These are phyloP conservation scores for Punica granatum DNA, from an alignment of 345 rosid species.

Conservation along the genomic window DNA sequence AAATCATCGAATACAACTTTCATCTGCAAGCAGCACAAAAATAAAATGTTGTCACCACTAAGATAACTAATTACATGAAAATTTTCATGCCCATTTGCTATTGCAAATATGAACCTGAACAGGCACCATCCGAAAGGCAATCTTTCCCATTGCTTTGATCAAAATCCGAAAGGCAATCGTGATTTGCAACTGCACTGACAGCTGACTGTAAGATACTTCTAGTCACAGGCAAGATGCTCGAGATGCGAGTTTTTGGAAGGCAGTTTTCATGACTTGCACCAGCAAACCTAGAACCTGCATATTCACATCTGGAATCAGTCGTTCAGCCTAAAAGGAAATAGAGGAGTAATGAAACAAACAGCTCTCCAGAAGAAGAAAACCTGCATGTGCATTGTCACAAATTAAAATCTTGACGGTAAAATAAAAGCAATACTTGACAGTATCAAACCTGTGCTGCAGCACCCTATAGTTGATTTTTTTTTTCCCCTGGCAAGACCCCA, in stretches of 20 bases:
- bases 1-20: slow-evolving; percentile 53
- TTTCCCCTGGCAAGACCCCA: too few relatives aligned
- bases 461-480: too few relatives aligned
- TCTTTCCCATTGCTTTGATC: too few relatives aligned
- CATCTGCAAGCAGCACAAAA: slow-evolving; percentile 43
- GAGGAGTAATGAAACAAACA: too few relatives aligned
- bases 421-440: neutral
- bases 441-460: slow-evolving; percentile 67
- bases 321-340: too few relatives aligned
- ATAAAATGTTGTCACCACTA: neutral
- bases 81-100: neutral
- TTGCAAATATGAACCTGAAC: too few relatives aligned
- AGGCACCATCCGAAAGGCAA: too few relatives aligned
- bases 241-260: slow-evolving; percentile 40
- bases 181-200: slow-evolving; percentile 25
- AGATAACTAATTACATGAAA: neutral
- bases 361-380: too few relatives aligned
- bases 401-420: too few relatives aligned
- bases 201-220: slow-evolving; percentile 48
- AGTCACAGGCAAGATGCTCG: slow-evolving; percentile 33
- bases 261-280: slow-evolving; percentile 49
- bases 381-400: too few relatives aligned
- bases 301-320: neutral
- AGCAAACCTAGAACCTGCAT: slow-evolving; percentile 76
- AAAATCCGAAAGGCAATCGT: slow-evolving; percentile 1